Percentiles rank a stretch among this genome's conserved stretches.
These are phyloP conservation scores for Tuber umbilicatum DNA, from an alignment of 495 filamentous ascomycete genomes.

Conservation along the genomic window DNA sequence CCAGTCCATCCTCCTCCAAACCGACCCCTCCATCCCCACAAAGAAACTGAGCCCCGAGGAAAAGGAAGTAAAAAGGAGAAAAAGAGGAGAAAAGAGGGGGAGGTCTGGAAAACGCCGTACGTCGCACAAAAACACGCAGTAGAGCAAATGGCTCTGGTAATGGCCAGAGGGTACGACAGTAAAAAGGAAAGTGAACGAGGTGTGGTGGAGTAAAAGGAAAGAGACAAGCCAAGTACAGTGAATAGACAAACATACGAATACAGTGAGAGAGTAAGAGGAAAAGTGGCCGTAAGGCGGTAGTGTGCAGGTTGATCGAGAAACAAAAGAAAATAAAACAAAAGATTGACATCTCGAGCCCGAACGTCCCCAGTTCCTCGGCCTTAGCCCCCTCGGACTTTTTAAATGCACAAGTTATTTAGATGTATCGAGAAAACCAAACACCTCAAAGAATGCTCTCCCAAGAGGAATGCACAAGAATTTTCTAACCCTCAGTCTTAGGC, in stretches of 20 bases:
- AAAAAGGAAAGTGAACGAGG: constrained; percentile 34
- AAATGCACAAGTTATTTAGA: constrained; percentile 32
- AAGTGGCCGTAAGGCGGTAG: constrained; percentile 8
- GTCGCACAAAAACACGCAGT: constrained; percentile 18
- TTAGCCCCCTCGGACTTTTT: constrained; percentile 34
- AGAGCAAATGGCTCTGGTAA: constrained; percentile 23
- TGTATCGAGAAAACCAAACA: constrained; percentile 29
- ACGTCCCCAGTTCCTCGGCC: constrained; percentile 25
- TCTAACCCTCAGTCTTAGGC: constrained; percentile 42
- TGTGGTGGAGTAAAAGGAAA: constrained; percentile 35
- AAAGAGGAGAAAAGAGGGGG: too few species aligned
- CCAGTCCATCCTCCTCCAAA: background rate
- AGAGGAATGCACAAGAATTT: constrained; percentile 23
- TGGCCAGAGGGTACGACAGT: constrained; percentile 31
- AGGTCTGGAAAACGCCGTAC: constrained; percentile 27
- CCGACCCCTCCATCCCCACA: background rate
- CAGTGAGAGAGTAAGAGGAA: constrained; percentile 33
- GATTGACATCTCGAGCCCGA: constrained; percentile 27
- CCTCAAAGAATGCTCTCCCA: constrained; percentile 23
- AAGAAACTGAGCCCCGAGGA: background rate
- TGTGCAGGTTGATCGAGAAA: constrained; percentile 17
- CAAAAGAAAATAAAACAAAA: constrained; percentile 29
- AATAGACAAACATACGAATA: constrained; percentile 29
- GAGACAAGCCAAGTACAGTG: constrained; percentile 33
- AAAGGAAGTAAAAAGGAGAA: background rate